Base-by-base conservation (phyloP, 768 basidiomycete genomes). In the Amanita rimosa region DNA sequence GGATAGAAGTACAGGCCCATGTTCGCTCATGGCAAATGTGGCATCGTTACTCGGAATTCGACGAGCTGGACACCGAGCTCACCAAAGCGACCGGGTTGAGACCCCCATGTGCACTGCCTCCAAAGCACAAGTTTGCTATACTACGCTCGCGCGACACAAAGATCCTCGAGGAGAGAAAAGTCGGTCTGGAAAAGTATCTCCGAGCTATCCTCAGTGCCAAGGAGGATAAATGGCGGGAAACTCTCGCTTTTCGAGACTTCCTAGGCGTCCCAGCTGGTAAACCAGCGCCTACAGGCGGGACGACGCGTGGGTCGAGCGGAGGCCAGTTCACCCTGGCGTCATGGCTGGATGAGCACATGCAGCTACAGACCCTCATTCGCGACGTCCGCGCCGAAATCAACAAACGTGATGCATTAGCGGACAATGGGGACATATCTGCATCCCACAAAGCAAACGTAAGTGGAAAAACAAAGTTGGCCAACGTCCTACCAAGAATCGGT, bases 21-120 rank as follows among this genome's bases (percentile, higher is more conserved):
- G 87, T 92, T 24, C 83, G 88, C 52, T 84, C 89, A 61, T 97
- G 94, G 93, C 79, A 85, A 50, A 87, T 96, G 74, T 88, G 86
- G 81, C 74, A 85, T 50, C 85, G 95, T 44, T 98, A 97, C 68
- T 93, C 90, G 37, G 92, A 96, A 67, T 98, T 98, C 67, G 81
- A 77, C 60, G 82, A 89, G 57, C 79, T 98, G 6, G 78, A 94
- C 63, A 75, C 76, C 6, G 85, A 93, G 58, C 78, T 96, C 57
- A 74, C 75, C 22, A 83, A 85, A 60, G 76, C 82, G n/a, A 77
- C 78, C n/a, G 83, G 83, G 13, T 75, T 79, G n/a, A 66, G 83
- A 16, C 91, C 93, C 9, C 93, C 94, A 10, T 74, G 65, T 14
- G 52, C 72, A n/a, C 76, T 97, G 16, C 95, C 95, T 33, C 79